phyloP scores from a whole-genome alignment of 768 basidiomycete species.

The Suillus americanus region DNA sequence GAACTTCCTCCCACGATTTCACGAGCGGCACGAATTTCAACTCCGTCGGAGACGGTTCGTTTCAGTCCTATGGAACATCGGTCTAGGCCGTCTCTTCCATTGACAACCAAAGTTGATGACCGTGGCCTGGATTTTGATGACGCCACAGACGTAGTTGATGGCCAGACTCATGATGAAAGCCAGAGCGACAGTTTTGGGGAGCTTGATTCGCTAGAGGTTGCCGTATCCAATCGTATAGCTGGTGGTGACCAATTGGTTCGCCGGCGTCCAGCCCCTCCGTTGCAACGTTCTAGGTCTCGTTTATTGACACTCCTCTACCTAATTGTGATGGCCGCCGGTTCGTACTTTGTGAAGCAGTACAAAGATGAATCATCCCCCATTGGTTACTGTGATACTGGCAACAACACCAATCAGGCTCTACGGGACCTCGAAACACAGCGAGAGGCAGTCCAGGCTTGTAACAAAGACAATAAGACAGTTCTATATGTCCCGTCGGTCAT shows the following conservation, averaged over 20 bases:
- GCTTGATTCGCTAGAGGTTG: constrained; percentile 24
- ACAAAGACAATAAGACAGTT: constrained; percentile 51
- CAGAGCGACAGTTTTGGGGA: constrained; percentile 16
- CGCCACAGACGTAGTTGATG: constrained; percentile 4
- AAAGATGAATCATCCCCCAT: constrained; percentile 68
- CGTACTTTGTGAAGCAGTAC: constrained; percentile 44
- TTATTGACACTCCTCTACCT: constrained; percentile 45
- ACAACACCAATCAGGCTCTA: constrained; percentile 55
- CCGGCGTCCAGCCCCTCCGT: constrained; percentile 13
- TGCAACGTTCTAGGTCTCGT: constrained; percentile 22
- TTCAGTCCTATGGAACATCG: constrained; percentile 20
- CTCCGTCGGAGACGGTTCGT: constrained; percentile 13
- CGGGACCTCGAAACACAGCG: constrained; percentile 46
- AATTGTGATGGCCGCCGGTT: constrained; percentile 34
- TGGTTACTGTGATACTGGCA: constrained; percentile 74
- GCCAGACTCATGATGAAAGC: constrained; percentile 17
- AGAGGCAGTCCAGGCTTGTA: constrained; percentile 53
- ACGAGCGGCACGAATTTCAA: constrained; percentile 28
- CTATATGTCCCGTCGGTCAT: constrained; percentile 35
- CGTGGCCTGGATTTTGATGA: constrained; percentile 22
- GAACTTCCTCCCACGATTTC: constrained; percentile 40
- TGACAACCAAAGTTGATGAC: constrained; percentile 18
- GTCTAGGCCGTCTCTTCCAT: constrained; percentile 16
- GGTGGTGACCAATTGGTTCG: constrained; percentile 27
- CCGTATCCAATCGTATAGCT: constrained; percentile 39